Percentiles rank a stretch among this genome's conserved stretches.
Conservation (phyloP, 352 stramenopile genomes). For the Globisporangium barbulae region DNA sequence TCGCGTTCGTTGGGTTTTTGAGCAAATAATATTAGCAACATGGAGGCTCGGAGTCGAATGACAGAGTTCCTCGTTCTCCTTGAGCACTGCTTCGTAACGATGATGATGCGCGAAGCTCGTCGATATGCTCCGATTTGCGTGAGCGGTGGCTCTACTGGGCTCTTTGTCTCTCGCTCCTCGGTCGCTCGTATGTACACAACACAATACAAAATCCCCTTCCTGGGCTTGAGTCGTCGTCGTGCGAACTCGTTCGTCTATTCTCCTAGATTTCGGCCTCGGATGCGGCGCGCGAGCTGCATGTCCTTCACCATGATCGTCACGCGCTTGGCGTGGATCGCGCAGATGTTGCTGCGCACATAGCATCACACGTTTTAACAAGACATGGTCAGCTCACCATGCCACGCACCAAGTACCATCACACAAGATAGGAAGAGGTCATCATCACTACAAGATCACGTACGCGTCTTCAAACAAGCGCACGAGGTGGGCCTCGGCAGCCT, state of each 20-base stretch:
- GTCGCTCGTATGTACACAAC: constrained; percentile 13
- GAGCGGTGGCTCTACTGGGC: too few relatives aligned
- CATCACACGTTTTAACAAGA: background rate
- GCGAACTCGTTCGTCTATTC: constrained; percentile 22
- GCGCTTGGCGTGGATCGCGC: constrained; percentile 93
- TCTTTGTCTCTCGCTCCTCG: background rate
- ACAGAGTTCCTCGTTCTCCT: constrained; percentile 1
- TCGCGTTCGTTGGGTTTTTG: constrained; percentile 12
- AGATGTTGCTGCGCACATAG: constrained; percentile 86
- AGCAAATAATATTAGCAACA: constrained; percentile 15
- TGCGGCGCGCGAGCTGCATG: constrained; percentile 91
- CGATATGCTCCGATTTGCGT: too few relatives aligned
- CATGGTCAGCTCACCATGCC: background rate
- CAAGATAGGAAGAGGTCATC: background rate
- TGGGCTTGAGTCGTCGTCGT: background rate
- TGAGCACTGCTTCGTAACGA: constrained; percentile 3
- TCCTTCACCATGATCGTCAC: constrained; percentile 95
- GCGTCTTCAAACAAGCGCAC: constrained; percentile 95
- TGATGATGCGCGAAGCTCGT: background rate
- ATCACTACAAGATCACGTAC: constrained; percentile 38
- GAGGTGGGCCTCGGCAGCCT: constrained; percentile 94
- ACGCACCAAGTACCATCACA: background rate
- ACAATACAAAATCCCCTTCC: constrained; percentile 9
- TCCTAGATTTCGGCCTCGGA: constrained; percentile 81
- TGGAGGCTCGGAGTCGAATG: constrained; percentile 1